Conservation (phyloP, 2,329 filamentous ascomycete genomes). For the Talaromyces sp. region DNA sequence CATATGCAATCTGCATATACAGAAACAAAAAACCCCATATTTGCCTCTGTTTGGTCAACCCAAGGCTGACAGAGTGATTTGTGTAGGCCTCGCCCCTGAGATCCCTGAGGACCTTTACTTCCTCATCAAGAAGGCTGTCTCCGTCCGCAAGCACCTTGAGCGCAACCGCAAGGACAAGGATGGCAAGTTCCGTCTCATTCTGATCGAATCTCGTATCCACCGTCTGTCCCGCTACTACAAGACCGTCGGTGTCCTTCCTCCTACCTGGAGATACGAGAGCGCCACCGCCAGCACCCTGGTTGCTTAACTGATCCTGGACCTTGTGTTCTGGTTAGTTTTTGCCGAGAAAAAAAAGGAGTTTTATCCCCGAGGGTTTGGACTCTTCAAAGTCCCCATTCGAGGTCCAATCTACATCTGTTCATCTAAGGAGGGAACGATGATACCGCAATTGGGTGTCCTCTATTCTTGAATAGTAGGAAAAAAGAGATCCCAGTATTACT, state of each 20-base stretch:
- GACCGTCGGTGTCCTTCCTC: constrained; percentile 76
- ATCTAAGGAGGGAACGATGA: not conserved
- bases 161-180: constrained; percentile 99
- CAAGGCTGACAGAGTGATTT: constrained; percentile 85
- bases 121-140: constrained; percentile 99
- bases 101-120: constrained; percentile 99
- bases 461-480: not conserved
- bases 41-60: constrained; percentile 81
- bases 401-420: not conserved
- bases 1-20: constrained; percentile 21
- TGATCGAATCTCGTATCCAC: constrained; percentile 99
- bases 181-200: constrained; percentile 99
- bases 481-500: not conserved
- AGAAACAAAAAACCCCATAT: constrained; percentile 16
- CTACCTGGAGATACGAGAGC: constrained; percentile 98
- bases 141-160: constrained; percentile 99
- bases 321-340: not conserved
- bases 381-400: not conserved
- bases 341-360: not conserved
- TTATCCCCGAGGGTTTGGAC: not conserved
- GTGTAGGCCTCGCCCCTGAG: constrained; percentile 92
- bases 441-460: not conserved
- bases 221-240: constrained; percentile 99
- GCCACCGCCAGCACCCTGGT: constrained; percentile 93
- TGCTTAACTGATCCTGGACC: constrained; percentile 56